These are phyloP conservation scores for Fusarium sp. DNA, from an alignment of 2,329 filamentous ascomycete genomes.

Conservation along the genomic window DNA sequence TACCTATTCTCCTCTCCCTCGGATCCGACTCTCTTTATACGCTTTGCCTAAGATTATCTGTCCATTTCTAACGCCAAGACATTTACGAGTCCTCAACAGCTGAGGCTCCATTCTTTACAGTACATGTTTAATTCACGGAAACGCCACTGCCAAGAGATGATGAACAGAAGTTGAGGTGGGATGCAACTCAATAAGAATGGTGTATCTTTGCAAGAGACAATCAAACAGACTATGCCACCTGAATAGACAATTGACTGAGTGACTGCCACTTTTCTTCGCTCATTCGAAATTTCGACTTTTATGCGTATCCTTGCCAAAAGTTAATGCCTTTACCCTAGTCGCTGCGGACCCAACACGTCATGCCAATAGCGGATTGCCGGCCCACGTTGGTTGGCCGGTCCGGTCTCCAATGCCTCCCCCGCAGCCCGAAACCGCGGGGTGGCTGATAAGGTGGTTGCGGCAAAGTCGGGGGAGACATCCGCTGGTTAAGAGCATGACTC, in stretches of 20 bases:
- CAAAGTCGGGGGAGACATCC: slow-evolving; percentile 2
- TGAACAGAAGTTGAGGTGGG: background rate
- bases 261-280: background rate
- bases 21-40: background rate
- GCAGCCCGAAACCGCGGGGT: slow-evolving; percentile 39
- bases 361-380: slow-evolving; percentile 14
- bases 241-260: background rate
- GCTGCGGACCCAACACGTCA: slow-evolving; percentile 24
- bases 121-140: slow-evolving; percentile 3
- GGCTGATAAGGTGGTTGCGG: slow-evolving; percentile 40
- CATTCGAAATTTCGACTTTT: background rate
- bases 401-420: slow-evolving; percentile 20
- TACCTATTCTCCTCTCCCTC: too few species aligned
- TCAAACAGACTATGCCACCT: background rate
- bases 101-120: background rate
- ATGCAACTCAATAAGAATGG: background rate
- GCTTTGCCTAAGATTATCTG: background rate
- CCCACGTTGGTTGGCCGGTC: slow-evolving; percentile 21
- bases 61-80: slow-evolving; percentile 3
- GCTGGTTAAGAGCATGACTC: background rate
- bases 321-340: slow-evolving; percentile 1
- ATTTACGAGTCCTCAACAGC: slow-evolving; percentile 1
- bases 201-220: background rate
- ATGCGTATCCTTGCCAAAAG: slow-evolving; percentile 16
- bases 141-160: slow-evolving; percentile 8